Evolutionary conservation across 495 filamentous ascomycete species (phyloP), one percentile per base, ranked within the genome.

Genomic region (Endocarpon pusillum): DNA sequence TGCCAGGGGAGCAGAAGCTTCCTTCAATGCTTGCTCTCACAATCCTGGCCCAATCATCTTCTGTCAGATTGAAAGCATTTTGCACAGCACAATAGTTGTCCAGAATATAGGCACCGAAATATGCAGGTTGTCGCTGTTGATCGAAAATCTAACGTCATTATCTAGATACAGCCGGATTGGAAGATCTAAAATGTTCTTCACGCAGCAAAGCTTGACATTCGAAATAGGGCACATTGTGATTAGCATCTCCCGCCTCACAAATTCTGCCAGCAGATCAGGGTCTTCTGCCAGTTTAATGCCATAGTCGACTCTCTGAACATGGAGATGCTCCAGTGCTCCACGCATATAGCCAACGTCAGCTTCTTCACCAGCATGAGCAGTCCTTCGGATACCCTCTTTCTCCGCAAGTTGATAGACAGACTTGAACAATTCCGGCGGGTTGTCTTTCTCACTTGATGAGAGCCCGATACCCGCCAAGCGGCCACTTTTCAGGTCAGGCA

Each of bases 81-180:
- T 83, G 73, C 9, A 83, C 74, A 3, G 71, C 73, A 40, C 72
- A 81, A 48, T 79, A 83, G 41, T 81, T 81, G 45, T 79, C 73
- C 38, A 77, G 53, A 35, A 83, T 71, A 50, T 81, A 83, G 0
- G 72, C 75, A 4, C 78, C 78, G 60, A 85, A 85, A 50, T 85
- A 87, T 7, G 76, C 78, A 30, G 79, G 48, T 85, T 79, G 47
- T 87, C 76, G 45, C 74, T 76, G 41, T 80, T 80, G 36, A 81
- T 68, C 7, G 70, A 73, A 41, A 81, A 79, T 46, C 55, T 64
- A 20, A 81, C 71, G 0, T 74, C 75, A 2, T 56, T 58, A 46
- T 76, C 70, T 30, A 85, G 42, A 42, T 82, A 78, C 30, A 42
- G 57, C 17, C 75, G 57, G 21, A 84, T 62, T 1, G 80, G 79